These are phyloP conservation scores for Colletotrichum acutatum DNA, from an alignment of 2,329 filamentous ascomycete genomes.

Conservation along the genomic window DNA sequence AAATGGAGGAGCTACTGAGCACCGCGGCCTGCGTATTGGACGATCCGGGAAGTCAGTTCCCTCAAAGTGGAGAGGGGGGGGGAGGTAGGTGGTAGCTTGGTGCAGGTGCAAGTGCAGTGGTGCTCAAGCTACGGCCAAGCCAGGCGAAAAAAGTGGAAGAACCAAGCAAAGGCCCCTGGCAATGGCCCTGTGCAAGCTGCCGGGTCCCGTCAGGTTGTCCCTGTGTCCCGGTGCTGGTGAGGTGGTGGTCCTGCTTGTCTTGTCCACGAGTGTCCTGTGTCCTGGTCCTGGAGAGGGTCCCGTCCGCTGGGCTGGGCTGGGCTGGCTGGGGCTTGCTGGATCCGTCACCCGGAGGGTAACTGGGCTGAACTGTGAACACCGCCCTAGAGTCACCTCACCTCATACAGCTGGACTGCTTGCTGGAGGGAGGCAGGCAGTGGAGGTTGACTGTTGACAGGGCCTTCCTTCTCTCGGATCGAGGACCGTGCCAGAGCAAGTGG, in stretches of 20 bases:
- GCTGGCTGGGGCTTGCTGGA: slow-evolving; percentile 3
- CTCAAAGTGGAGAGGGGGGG: slow-evolving; percentile 23
- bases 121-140: background rate
- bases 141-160: slow-evolving; percentile 15
- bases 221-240: background rate
- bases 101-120: background rate
- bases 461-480: slow-evolving; percentile 9
- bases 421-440: background rate
- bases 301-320: background rate
- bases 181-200: slow-evolving; percentile 1
- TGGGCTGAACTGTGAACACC: background rate
- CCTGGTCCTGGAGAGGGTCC: background rate
- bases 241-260: no score
- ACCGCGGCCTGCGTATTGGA: background rate
- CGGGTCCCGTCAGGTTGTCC: background rate
- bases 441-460: background rate
- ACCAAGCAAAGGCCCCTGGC: background rate
- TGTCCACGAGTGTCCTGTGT: background rate
- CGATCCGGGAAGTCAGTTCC: slow-evolving; percentile 5
- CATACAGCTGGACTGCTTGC: background rate
- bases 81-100: background rate
- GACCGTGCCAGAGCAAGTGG: slow-evolving; percentile 22
- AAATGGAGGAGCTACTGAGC: slow-evolving; percentile 27
- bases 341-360: background rate
- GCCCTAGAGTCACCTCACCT: slow-evolving; percentile 3